phyloP scores from a whole-genome alignment of 768 basidiomycete species.

The Termitomyces sp. region DNA sequence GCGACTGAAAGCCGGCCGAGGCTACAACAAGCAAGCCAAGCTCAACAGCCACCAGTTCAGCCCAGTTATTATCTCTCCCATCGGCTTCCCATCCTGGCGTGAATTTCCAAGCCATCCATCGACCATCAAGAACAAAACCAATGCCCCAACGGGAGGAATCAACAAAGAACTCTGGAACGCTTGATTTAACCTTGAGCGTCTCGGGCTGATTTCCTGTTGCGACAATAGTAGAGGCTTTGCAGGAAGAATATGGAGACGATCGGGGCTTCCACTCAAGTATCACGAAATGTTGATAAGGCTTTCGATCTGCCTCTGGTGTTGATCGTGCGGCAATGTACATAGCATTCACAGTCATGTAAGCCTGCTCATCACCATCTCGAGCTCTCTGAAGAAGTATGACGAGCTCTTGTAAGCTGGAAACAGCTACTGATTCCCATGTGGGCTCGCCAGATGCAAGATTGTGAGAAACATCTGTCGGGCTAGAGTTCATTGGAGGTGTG shows the following conservation, averaged over 20 bases:
- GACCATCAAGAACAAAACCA: slow-evolving; percentile 26
- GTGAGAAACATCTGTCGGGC: neutral
- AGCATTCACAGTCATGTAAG: neutral
- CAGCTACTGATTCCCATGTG: neutral
- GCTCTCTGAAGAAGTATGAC: neutral
- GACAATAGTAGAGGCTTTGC: neutral
- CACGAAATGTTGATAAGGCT: neutral
- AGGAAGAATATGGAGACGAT: neutral
- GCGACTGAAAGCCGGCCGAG: slow-evolving; percentile 12
- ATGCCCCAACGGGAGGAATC: slow-evolving; percentile 40
- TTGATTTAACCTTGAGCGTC: neutral
- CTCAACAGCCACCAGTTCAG: slow-evolving; percentile 39
- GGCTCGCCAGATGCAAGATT: neutral
- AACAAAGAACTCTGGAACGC: slow-evolving; percentile 25
- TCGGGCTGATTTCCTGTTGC: too few relatives aligned
- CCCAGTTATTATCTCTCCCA: slow-evolving; percentile 35
- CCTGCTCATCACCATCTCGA: neutral
- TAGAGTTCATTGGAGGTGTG: neutral
- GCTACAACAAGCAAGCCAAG: slow-evolving; percentile 30
- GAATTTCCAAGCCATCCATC: slow-evolving; percentile 37
- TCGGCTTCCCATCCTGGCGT: slow-evolving; percentile 21
- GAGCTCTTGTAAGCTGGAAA: neutral
- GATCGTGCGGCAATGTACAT: neutral
- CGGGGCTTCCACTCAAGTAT: neutral
- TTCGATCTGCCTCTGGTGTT: neutral